These are phyloP conservation scores for Paecilomyces niveus DNA, from an alignment of 2,329 filamentous ascomycete genomes.

Conservation along the genomic window DNA sequence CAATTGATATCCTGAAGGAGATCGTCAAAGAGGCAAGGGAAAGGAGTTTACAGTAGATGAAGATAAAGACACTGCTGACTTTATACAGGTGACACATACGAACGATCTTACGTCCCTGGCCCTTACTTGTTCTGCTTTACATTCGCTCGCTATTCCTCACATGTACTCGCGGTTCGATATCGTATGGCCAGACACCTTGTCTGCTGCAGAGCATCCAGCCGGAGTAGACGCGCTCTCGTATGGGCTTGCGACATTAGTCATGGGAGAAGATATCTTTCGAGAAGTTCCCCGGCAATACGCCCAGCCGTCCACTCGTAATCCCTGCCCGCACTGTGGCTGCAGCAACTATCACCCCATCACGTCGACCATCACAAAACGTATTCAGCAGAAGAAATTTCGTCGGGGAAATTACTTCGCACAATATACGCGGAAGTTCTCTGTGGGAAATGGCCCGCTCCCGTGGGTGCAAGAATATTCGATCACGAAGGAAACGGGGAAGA, in stretches of 20 bases:
- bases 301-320: neutral
- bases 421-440: slow-evolving; percentile 73
- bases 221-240: slow-evolving; percentile 79
- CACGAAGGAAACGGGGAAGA: slow-evolving; percentile 76
- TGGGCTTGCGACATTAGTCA: slow-evolving; percentile 70
- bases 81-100: slow-evolving; percentile 62
- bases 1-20: slow-evolving; percentile 68
- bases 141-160: slow-evolving; percentile 65
- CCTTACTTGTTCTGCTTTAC: slow-evolving; percentile 69
- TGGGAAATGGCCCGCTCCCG: slow-evolving; percentile 71
- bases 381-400: slow-evolving; percentile 24
- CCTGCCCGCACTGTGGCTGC: slow-evolving; percentile 26
- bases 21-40: slow-evolving; percentile 65
- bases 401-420: slow-evolving; percentile 69
- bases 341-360: slow-evolving; percentile 12
- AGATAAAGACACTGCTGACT: slow-evolving; percentile 1
- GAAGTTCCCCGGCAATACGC: slow-evolving; percentile 38
- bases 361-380: neutral
- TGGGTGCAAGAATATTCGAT: slow-evolving; percentile 80
- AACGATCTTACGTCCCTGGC: slow-evolving; percentile 76
- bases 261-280: slow-evolving; percentile 59
- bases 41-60: slow-evolving; percentile 13
- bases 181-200: slow-evolving; percentile 70
- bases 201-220: slow-evolving; percentile 57
- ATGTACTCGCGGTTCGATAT: slow-evolving; percentile 85